Evolutionary conservation across 2,329 filamentous ascomycete genomes (phyloP), one percentile per base, ranked within the genome.

Genomic region (Acarospora socialis): DNA sequence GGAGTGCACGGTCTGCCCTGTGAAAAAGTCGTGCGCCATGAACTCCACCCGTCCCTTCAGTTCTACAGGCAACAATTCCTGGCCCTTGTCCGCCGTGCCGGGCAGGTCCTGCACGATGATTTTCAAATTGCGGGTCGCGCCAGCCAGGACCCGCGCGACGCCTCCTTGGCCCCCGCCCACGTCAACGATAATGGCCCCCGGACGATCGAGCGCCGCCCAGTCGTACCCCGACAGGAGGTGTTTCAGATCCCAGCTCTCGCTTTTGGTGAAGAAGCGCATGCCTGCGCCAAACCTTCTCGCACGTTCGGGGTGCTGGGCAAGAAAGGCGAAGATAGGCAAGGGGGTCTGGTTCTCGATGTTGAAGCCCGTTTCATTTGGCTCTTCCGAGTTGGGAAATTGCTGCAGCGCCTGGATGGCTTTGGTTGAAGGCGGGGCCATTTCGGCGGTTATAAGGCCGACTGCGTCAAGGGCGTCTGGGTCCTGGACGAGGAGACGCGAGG

Each of bases 111-210:
- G 35, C 5, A 37, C 28, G 10, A 34, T 30, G 24, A 33, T 30
- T 9, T 10, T 14, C 12, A 36, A 28, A 28, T 30, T 21, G 6
- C 28, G 31, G 10, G 39, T 41, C 4, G 15, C n/a, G 4, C 30
- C 23, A 12, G 35, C 38, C n/a, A 42, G 33, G 13, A 28, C 24
- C 8, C 20, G 28, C 21, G 32, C 27, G 14, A 39, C 33, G 23
- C 25, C 21, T 27, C 40, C 38, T 10, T 25, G 16, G 10, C 26
- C 30, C n/a, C 40, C 40, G 19, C 40, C 40, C 5, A 42, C 32
- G 32, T 41, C 40, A 12, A 42, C 35, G 14, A 42, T 28, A 3
- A 28, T 29, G 5, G 30, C 32, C 10, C 30, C 36, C 3, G 24
- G 17, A 4, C 25, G 29, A 13, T 32, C 32, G 15, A 37, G 26